These are phyloP conservation scores for Candida chauliodis DNA, from an alignment of 805 yeast genomes.

Conservation along the genomic window DNA sequence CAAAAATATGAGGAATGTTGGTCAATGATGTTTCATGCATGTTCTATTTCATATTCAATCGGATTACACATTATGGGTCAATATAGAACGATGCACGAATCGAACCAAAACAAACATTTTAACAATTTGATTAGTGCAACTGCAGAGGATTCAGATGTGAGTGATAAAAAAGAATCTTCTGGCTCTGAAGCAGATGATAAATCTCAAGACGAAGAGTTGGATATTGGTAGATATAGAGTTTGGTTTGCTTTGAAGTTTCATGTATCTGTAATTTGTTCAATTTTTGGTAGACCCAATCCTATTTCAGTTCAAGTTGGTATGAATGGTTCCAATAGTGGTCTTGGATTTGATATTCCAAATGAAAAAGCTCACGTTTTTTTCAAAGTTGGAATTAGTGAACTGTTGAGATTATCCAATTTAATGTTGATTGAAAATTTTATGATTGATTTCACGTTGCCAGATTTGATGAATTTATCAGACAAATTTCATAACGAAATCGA, in stretches of 20 bases:
- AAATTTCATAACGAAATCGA: slow-evolving; percentile 42
- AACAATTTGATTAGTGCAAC: slow-evolving; percentile 6
- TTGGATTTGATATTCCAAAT: slow-evolving; percentile 9
- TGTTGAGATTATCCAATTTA: slow-evolving; percentile 45
- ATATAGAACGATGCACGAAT: slow-evolving; percentile 13
- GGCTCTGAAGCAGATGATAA: slow-evolving; percentile 3
- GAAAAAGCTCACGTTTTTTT: slow-evolving; percentile 28
- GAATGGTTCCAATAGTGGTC: slow-evolving; percentile 9
- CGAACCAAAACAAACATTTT: slow-evolving; percentile 3
- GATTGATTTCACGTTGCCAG: slow-evolving; percentile 40
- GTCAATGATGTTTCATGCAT: slow-evolving; percentile 48
- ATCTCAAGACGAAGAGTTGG: slow-evolving; percentile 29
- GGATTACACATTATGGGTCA: slow-evolving; percentile 47
- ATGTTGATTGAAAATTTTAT: slow-evolving; percentile 51
- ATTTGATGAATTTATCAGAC: slow-evolving; percentile 37
- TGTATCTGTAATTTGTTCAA: slow-evolving; percentile 47
- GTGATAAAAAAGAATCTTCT: slow-evolving; percentile 15
- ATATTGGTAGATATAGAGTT: slow-evolving; percentile 36
- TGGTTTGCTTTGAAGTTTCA: slow-evolving; percentile 50
- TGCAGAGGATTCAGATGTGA: slow-evolving; percentile 6
- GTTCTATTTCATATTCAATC: slow-evolving; percentile 48
- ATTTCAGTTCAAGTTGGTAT: slow-evolving; percentile 40
- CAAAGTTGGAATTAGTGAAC: slow-evolving; percentile 48
- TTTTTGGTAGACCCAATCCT: slow-evolving; percentile 54
- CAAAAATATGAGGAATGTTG: slow-evolving; percentile 51